Evolutionary conservation across 1,284 basidiomycete species (phyloP).

Genomic region (Ceratobasidium sp.): DNA sequence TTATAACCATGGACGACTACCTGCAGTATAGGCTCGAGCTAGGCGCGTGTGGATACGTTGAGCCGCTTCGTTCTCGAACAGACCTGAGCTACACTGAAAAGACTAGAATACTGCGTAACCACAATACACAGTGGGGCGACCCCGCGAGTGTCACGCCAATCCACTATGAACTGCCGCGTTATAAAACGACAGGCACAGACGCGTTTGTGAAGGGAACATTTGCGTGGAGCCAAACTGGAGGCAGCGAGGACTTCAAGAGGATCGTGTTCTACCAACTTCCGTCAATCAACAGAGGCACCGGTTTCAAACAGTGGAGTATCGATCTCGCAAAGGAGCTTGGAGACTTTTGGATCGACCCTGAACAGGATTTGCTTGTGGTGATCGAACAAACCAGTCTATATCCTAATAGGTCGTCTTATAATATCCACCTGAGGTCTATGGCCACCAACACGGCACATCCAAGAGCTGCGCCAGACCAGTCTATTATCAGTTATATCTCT

Average conservation of each 20-base stretch:
- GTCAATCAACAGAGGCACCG: conserved; percentile 16
- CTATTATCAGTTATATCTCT: neutral
- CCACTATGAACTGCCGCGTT: conserved; percentile 2
- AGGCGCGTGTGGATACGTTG: conserved; percentile 9
- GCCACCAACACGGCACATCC: neutral
- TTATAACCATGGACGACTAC: neutral
- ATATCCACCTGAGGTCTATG: conserved; percentile 32
- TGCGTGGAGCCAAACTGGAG: no score
- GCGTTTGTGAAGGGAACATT: conserved; percentile 7
- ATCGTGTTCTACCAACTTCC: conserved; percentile 24
- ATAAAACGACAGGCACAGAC: neutral
- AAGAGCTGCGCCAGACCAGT: neutral
- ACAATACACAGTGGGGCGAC: neutral
- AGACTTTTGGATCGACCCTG: conserved; percentile 23
- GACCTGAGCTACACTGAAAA: conserved; percentile 15
- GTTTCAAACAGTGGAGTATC: neutral
- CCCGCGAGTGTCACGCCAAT: neutral
- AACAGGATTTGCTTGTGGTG: conserved; percentile 20
- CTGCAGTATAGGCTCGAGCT: conserved; percentile 27
- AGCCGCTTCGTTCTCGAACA: neutral
- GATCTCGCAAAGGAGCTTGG: neutral
- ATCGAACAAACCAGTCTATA: neutral
- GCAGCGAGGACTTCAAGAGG: no score
- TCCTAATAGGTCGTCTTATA: neutral
- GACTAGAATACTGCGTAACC: conserved; percentile 9